Evolutionary conservation across 371 early-diverging fungal species (phyloP), one percentile per base, ranked within the genome.

Genomic region (Syncephalastrum sp.): DNA sequence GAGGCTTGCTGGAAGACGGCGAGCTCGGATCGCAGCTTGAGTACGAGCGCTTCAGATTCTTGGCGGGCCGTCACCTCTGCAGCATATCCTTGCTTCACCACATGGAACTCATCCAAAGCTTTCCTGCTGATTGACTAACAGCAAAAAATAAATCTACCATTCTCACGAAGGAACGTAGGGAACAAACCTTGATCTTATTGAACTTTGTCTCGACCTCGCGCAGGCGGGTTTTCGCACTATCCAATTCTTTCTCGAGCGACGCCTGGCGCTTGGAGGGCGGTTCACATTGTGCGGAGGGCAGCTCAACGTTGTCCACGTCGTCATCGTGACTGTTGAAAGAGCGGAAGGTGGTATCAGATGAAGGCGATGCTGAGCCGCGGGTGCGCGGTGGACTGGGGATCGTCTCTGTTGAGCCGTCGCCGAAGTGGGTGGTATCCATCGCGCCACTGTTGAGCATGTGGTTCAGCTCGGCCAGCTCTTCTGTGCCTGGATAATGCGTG

Each of bases 51-150:
- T 29, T 80, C 80, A 1, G 72, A 69, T 10, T 69, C 68, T 51
- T 60, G 66, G 45, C 80, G 63, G 3, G 75, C 69, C 10, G 59
- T 55, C 0, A 73, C 65, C 53, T 80, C 80, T 1, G 60, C 60
- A 4, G 63, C 60, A 63, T 75, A 80, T 4, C 69, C 69, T 14
- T 76, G 73, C 59, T 76, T 79, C 10, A 78, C 69, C 43, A 61
- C 61, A 29, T 69, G 65, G 53, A 76, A 76, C 47, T 79, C 77
- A 42, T 79, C 77, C 33, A 77, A 50, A 10, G 77, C 80, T n/a
- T 72, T 72, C 58, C 77, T 51, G 53, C 77, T 74, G 42, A 75
- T 72, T 10, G 64, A 57, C 79, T 79, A 50, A 27, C n/a, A 54
- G 23, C 43, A 50, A 25, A 50, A 45, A 17, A 4, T 48, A 13